Evolutionary conservation across 2,329 filamentous ascomycete genomes (phyloP).

Genomic region (Tolypocladium tundrense): DNA sequence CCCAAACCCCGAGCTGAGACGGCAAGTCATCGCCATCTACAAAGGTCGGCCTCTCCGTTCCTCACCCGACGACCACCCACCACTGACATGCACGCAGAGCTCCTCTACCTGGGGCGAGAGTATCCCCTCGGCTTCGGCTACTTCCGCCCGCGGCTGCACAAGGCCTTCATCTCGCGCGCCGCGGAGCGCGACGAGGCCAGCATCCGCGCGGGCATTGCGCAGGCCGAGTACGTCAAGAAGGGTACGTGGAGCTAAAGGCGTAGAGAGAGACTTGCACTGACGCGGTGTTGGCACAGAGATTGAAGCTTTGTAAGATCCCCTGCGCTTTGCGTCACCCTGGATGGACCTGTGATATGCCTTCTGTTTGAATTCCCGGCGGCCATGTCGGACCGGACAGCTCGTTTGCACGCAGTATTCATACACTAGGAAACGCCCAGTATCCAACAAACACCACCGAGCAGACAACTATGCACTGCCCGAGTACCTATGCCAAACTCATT

Average conservation of each 20-base stretch:
- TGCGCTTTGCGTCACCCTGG: not conserved
- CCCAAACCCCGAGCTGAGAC: conserved; percentile 50
- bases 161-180: conserved; percentile 72
- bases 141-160: conserved; percentile 72
- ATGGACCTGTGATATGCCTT: not conserved
- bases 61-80: not conserved
- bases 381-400: not conserved
- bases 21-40: conserved; percentile 76
- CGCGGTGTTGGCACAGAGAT: conserved; percentile 52
- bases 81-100: conserved; percentile 41
- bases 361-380: not conserved
- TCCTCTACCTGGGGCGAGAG: conserved; percentile 72
- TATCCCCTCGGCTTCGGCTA: conserved; percentile 78
- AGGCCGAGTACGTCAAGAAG: conserved; percentile 85
- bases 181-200: conserved; percentile 59
- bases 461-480: not conserved
- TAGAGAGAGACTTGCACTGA: not conserved
- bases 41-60: conserved; percentile 52
- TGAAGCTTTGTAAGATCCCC: conserved; percentile 67
- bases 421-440: not conserved
- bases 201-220: conserved; percentile 64
- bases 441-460: not conserved
- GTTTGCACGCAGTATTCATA: not conserved
- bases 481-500: not conserved
- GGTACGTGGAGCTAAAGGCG: conserved; percentile 35